phyloP scores from a whole-genome alignment of 2,329 filamentous ascomycete genomes.

The Colletotrichum scovillei region DNA sequence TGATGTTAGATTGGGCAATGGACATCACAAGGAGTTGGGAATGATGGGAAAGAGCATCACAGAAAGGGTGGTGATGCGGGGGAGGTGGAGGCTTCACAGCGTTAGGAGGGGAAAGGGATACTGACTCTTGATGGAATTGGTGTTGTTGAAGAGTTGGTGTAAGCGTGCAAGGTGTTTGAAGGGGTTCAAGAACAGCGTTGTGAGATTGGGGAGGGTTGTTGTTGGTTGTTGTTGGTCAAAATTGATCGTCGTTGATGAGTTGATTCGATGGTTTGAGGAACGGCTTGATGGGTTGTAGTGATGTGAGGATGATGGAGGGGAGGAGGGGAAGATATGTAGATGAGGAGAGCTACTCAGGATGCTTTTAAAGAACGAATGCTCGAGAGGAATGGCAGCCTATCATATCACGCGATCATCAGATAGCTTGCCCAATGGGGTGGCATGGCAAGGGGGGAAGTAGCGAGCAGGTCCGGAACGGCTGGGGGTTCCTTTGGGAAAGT shows the following conservation, averaged over 20 bases:
- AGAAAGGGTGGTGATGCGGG: conserved; percentile 20
- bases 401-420: conserved; percentile 37
- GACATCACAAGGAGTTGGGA: background rate
- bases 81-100: conserved; percentile 7
- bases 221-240: conserved; percentile 5
- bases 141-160: background rate
- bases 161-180: background rate
- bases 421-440: conserved; percentile 31
- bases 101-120: conserved; percentile 1
- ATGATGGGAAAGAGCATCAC: conserved; percentile 25
- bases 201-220: background rate
- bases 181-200: background rate
- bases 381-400: conserved; percentile 33
- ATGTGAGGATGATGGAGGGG: conserved; percentile 9
- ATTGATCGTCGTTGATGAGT: conserved; percentile 5
- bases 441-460: conserved; percentile 6
- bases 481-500: conserved; percentile 15
- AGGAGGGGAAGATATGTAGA: conserved; percentile 23
- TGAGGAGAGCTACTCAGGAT: conserved; percentile 24
- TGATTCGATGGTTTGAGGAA: background rate
- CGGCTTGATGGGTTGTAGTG: conserved; percentile 20
- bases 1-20: background rate
- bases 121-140: conserved; percentile 35
- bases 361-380: conserved; percentile 33
- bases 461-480: conserved; percentile 27